phyloP scores from a whole-genome alignment of 257 asterid species.

The Primulina eburnea region DNA sequence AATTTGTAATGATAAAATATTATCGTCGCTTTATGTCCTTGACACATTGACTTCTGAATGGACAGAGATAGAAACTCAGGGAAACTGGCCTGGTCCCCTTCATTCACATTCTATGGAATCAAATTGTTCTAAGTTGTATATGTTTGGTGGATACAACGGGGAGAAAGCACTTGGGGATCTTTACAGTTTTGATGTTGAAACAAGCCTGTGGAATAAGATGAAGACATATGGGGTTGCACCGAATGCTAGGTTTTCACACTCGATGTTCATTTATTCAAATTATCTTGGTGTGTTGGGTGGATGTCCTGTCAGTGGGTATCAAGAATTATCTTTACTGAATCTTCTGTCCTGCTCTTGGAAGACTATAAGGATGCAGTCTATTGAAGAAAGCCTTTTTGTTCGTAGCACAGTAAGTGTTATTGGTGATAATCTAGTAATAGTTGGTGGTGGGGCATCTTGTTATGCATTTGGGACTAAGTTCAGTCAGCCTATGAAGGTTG shows the following conservation, averaged over 20 bases:
- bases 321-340: conserved; percentile 56
- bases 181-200: conserved; percentile 52
- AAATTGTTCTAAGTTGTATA: conserved; percentile 46
- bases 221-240: conserved; percentile 57
- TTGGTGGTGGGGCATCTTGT: conserved; percentile 98
- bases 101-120: conserved; percentile 91
- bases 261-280: conserved; percentile 68
- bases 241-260: conserved; percentile 76
- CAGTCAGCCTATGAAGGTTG: conserved; percentile 68
- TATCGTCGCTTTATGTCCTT: conserved; percentile 58
- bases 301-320: conserved; percentile 72
- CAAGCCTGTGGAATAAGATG: conserved; percentile 56
- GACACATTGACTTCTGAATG: conserved; percentile 61
- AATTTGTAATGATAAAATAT: conserved; percentile 46
- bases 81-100: conserved; percentile 74
- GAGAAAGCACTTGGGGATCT: conserved; percentile 80
- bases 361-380: conserved; percentile 45
- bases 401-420: conserved; percentile 70
- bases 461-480: conserved; percentile 97
- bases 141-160: conserved; percentile 88
- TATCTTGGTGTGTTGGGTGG: conserved; percentile 83
- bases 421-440: conserved; percentile 58
- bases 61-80: conserved; percentile 56
- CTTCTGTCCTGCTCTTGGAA: conserved; percentile 63
- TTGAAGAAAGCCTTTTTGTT: conserved; percentile 66